Percentiles rank a stretch among this genome's conserved stretches.
Evolutionary conservation across 2,329 filamentous ascomycete species (phyloP).

Genomic region (Beauveria sp.): DNA sequence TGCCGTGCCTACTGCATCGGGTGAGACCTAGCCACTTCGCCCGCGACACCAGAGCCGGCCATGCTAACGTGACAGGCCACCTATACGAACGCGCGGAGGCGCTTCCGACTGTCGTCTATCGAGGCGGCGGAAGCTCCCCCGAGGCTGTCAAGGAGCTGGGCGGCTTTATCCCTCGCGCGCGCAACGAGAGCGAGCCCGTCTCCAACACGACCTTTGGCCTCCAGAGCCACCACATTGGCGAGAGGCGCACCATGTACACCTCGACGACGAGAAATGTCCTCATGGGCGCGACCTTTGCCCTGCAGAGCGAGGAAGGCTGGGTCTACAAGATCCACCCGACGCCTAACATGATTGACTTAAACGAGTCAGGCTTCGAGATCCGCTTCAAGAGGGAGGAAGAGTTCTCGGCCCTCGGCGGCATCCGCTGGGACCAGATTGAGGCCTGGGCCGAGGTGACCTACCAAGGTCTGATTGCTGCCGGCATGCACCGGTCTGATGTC

Average conservation of each 20-base stretch:
- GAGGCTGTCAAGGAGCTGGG: neutral
- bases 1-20: neutral
- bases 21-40: neutral
- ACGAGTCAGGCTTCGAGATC: neutral
- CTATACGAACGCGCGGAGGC: neutral
- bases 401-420: neutral
- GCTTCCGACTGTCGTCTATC: neutral
- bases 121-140: neutral
- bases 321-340: neutral
- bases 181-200: neutral
- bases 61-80: neutral
- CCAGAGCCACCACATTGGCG: neutral
- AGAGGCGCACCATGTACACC: neutral
- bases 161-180: neutral
- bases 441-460: neutral
- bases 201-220: neutral
- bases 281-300: neutral
- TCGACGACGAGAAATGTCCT: neutral
- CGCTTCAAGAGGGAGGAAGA: neutral
- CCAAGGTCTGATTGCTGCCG: neutral
- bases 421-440: neutral
- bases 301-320: neutral
- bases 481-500: neutral
- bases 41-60: neutral
- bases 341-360: neutral